Evolutionary conservation across 345 rosid species (phyloP).

Genomic region (Arabidopsis suecica): DNA sequence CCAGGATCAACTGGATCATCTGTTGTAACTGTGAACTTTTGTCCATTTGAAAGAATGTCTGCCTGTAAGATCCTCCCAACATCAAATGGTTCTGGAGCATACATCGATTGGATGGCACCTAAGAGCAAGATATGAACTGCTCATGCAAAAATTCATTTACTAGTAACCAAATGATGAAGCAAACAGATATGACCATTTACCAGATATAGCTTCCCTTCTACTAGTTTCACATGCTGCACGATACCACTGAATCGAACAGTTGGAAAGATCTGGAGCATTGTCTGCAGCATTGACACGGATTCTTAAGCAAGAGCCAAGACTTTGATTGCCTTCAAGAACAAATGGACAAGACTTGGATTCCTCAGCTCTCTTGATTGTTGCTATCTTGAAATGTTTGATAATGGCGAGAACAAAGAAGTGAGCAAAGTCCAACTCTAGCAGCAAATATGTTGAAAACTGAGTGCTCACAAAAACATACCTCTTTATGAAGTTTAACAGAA

Average conservation of each 20-base stretch:
- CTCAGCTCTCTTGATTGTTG: constrained; percentile 71
- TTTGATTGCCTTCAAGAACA: constrained; percentile 71
- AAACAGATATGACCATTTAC: constrained; percentile 44
- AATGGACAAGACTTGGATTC: constrained; percentile 67
- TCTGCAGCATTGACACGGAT: constrained; percentile 51
- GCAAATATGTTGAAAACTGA: not conserved
- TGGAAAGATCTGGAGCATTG: constrained; percentile 60
- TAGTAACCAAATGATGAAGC: constrained; percentile 11
- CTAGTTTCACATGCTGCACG: constrained; percentile 75
- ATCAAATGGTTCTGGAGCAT: constrained; percentile 98
- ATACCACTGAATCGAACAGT: constrained; percentile 87
- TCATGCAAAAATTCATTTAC: constrained; percentile 28
- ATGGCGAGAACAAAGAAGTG: constrained; percentile 37
- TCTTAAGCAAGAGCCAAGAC: constrained; percentile 74
- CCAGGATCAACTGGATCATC: constrained; percentile 72
- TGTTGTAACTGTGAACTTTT: constrained; percentile 64
- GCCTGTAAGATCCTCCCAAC: constrained; percentile 78
- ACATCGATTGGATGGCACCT: constrained; percentile 72
- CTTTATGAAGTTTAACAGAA: constrained; percentile 77
- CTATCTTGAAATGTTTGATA: constrained; percentile 60
- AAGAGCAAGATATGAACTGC: constrained; percentile 22
- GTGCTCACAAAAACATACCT: constrained; percentile 52
- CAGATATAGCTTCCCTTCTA: constrained; percentile 75
- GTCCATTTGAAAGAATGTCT: constrained; percentile 75
- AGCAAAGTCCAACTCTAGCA: constrained; percentile 4